Conservation (phyloP, 2,329 filamentous ascomycete genomes). For the Pyrenochaeta sp. region DNA sequence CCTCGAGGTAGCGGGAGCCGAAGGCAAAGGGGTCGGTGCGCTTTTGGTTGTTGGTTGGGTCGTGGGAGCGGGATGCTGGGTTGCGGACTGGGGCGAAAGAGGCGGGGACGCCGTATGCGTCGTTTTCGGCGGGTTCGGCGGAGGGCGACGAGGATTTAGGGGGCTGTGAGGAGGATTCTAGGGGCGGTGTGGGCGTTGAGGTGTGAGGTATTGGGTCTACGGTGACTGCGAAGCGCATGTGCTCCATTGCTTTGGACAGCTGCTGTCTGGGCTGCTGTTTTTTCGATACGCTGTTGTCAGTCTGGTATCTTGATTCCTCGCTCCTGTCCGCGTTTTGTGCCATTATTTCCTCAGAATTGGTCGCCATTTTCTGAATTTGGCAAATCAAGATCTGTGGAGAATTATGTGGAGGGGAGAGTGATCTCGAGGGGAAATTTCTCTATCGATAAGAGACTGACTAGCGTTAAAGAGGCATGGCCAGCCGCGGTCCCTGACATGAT, state of each 20-base stretch:
- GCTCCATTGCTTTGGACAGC: constrained; percentile 62
- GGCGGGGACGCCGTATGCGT: constrained; percentile 61
- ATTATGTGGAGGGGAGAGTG: constrained; percentile 16
- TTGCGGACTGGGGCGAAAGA: constrained; percentile 56
- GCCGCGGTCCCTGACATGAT: constrained; percentile 29
- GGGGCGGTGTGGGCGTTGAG: constrained; percentile 19
- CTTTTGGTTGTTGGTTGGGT: constrained; percentile 80
- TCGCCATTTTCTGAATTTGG: constrained; percentile 22
- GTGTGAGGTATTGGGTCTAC: constrained; percentile 44
- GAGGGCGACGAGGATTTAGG: neutral
- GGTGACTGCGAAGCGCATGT: constrained; percentile 60
- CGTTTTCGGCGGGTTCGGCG: constrained; percentile 37
- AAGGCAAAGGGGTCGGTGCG: constrained; percentile 94
- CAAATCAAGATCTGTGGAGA: neutral
- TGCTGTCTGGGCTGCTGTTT: constrained; percentile 53
- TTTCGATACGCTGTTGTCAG: constrained; percentile 41
- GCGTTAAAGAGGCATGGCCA: constrained; percentile 8
- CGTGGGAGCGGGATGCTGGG: constrained; percentile 70
- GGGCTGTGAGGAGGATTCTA: neutral
- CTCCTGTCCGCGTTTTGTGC: constrained; percentile 4
- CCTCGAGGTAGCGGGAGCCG: constrained; percentile 83
- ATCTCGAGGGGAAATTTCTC: constrained; percentile 23
- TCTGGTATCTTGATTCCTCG: constrained; percentile 36
- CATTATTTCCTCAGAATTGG: constrained; percentile 19
- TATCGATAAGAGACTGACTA: constrained; percentile 31